Conservation (phyloP, 768 basidiomycete species). For the Pulveroboletus sp. region DNA sequence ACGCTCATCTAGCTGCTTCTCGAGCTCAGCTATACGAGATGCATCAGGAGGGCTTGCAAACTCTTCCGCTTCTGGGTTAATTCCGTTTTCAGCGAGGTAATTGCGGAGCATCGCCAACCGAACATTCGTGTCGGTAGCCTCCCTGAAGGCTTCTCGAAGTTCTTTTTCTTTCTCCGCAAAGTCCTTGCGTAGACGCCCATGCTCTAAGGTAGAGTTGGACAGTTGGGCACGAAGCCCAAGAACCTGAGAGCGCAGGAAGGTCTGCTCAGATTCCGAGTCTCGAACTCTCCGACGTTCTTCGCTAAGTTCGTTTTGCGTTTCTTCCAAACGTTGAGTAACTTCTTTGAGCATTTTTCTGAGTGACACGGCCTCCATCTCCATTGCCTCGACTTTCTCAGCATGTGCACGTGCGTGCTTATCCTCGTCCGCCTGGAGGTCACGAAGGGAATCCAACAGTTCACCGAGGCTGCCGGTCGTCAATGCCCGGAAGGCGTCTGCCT, state of each 20-base stretch:
- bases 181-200: constrained; percentile 66
- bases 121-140: constrained; percentile 63
- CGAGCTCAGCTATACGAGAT: constrained; percentile 67
- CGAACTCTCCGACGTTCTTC: constrained; percentile 64
- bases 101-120: constrained; percentile 77
- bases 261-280: constrained; percentile 61
- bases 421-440: constrained; percentile 79
- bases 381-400: constrained; percentile 73
- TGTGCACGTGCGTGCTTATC: constrained; percentile 71
- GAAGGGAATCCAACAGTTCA: constrained; percentile 82
- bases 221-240: constrained; percentile 70
- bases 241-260: constrained; percentile 66
- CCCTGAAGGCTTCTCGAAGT: constrained; percentile 57
- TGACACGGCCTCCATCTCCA: constrained; percentile 73
- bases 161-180: constrained; percentile 60
- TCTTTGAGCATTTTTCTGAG: constrained; percentile 80
- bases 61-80: constrained; percentile 69
- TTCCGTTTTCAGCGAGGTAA: constrained; percentile 84
- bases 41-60: constrained; percentile 34
- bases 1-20: constrained; percentile 70
- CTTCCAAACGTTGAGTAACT: constrained; percentile 63
- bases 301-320: constrained; percentile 55
- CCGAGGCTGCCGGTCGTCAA: constrained; percentile 84
- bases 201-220: constrained; percentile 61
- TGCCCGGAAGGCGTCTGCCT: constrained; percentile 85